Evolutionary conservation across 129 eudicot species (phyloP).

Genomic region (Oenanthe sinensis): DNA sequence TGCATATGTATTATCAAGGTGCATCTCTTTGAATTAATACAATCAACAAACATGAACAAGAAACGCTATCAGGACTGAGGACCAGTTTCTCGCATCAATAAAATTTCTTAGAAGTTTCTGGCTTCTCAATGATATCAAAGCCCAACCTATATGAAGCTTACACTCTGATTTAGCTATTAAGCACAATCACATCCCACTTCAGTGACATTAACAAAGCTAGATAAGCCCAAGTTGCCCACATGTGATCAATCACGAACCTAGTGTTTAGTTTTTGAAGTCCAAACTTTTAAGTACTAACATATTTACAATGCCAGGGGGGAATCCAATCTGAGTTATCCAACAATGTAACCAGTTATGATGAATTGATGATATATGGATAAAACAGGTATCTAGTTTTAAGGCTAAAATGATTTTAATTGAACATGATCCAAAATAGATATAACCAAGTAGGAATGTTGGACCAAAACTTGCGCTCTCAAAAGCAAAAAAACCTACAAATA

Average conservation of each 20-base stretch:
- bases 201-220: conserved; percentile 3
- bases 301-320: not conserved
- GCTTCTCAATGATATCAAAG: not conserved
- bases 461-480: not conserved
- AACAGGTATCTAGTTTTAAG: not conserved
- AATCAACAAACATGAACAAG: not conserved
- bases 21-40: not conserved
- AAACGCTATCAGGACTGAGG: not conserved
- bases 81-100: not conserved
- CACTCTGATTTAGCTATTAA: not conserved
- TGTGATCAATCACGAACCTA: not conserved
- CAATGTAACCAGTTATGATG: not conserved
- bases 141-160: not conserved
- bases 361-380: not conserved
- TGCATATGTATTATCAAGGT: not conserved
- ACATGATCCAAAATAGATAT: not conserved
- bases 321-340: not conserved
- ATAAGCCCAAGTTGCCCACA: not conserved
- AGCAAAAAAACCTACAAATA: not conserved
- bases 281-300: not conserved
- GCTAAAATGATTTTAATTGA: not conserved
- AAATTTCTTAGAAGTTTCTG: not conserved
- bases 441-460: not conserved
- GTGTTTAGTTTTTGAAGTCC: not conserved
- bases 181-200: not conserved